phyloP scores from a whole-genome alignment of 108 stramenopile species.

The Cyclostephanos invisitatus region DNA sequence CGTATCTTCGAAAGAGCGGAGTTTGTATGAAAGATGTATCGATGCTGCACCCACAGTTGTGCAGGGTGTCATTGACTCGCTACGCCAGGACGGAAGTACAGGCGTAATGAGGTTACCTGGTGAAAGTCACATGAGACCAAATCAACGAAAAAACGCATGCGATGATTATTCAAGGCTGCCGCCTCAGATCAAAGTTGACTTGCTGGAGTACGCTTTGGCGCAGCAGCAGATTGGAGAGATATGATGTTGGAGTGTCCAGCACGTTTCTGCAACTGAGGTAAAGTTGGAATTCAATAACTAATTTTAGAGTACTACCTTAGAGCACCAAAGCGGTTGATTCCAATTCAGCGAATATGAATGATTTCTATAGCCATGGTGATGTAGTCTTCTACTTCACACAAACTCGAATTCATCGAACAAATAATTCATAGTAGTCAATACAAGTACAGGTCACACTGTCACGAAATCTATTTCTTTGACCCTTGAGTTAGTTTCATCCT shows the following conservation, averaged over 20 bases:
- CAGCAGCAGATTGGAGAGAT: slow-evolving; percentile 11
- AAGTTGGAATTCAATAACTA: too few relatives aligned
- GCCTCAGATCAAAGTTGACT: slow-evolving; percentile 44
- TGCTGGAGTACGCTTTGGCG: slow-evolving; percentile 40
- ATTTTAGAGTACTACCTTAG: too few relatives aligned
- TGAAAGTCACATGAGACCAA: slow-evolving; percentile 1
- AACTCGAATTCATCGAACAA: neutral
- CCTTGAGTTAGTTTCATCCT: too few relatives aligned
- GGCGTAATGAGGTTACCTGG: neutral
- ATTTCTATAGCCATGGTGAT: neutral
- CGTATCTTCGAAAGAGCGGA: slow-evolving; percentile 6
- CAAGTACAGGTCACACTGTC: too few relatives aligned
- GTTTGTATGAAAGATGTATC: slow-evolving; percentile 42
- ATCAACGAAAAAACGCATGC: slow-evolving; percentile 31
- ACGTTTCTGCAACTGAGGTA: too few relatives aligned
- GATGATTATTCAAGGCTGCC: slow-evolving; percentile 36
- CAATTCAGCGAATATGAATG: neutral
- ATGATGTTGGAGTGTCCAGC: too few relatives aligned
- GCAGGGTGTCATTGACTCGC: slow-evolving; percentile 27
- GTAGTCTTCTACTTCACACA: neutral
- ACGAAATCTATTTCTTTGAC: too few relatives aligned
- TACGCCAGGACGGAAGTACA: slow-evolving; percentile 4
- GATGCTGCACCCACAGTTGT: slow-evolving; percentile 36
- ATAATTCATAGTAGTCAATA: too few relatives aligned
- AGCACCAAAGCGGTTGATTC: too few relatives aligned